These are phyloP conservation scores for Taphrina sp. DNA, from an alignment of 1,139 yeast genomes.

Conservation along the genomic window DNA sequence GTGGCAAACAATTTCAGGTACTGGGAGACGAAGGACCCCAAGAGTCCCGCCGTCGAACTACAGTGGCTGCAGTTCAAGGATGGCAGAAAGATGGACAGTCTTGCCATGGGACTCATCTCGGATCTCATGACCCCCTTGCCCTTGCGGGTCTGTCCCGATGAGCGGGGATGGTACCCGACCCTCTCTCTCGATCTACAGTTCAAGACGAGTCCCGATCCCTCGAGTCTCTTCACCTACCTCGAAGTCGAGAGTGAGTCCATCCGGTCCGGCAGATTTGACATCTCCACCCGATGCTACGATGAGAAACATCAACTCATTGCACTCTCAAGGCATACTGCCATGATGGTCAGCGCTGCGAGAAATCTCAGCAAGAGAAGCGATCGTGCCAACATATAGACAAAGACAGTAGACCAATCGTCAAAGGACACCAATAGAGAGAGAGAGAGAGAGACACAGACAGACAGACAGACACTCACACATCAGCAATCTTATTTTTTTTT, in stretches of 20 bases:
- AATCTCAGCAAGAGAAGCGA: constrained; percentile 14
- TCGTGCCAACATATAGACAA: constrained; percentile 7
- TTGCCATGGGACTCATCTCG: constrained; percentile 22
- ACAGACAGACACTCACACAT: too few species aligned
- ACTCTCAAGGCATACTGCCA: constrained; percentile 22
- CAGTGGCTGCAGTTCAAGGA: constrained; percentile 28
- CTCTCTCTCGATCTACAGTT: constrained; percentile 27
- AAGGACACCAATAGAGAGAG: too few species aligned
- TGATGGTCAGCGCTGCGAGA: constrained; percentile 20
- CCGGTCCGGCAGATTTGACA: constrained; percentile 24
- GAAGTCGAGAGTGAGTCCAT: constrained; percentile 24
- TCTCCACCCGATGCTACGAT: constrained; percentile 25
- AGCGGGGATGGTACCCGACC: constrained; percentile 27
- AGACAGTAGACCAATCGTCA: too few species aligned
- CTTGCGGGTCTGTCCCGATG: constrained; percentile 15
- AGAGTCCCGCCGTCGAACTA: constrained; percentile 9
- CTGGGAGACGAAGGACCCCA: constrained; percentile 3
- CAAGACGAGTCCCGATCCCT: constrained; percentile 14
- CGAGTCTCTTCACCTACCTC: constrained; percentile 9
- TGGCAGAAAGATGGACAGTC: constrained; percentile 18
- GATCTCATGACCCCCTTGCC: constrained; percentile 32
- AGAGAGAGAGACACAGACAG: too few species aligned
- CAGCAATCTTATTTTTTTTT: too few species aligned
- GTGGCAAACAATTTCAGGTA: constrained; percentile 28
- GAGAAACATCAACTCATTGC: constrained; percentile 14